Percentiles rank a stretch among this genome's conserved stretches.
phyloP scores from a whole-genome alignment of 495 filamentous ascomycete genomes.

The Xylaria venustula region DNA sequence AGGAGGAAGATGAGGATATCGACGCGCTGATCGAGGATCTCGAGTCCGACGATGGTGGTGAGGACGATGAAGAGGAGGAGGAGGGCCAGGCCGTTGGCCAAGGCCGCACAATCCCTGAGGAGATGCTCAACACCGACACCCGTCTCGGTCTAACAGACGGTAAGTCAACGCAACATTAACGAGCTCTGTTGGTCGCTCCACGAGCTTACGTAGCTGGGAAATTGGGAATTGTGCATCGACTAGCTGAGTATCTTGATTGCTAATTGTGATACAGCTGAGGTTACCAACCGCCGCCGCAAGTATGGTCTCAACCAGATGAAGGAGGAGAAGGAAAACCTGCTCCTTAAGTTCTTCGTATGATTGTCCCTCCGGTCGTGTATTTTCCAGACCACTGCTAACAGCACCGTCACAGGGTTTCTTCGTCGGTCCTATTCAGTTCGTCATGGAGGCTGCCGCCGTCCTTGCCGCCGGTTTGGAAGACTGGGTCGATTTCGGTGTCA shows the following conservation, averaged over 20 bases:
- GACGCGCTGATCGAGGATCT: conserved; percentile 81
- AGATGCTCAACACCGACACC: conserved; percentile 69
- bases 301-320: conserved; percentile 88
- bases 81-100: conserved; percentile 44
- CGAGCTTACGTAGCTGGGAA: too few relatives aligned
- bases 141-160: conserved; percentile 64
- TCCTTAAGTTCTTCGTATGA: conserved; percentile 72
- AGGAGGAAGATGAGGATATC: conserved; percentile 72
- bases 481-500: conserved; percentile 82
- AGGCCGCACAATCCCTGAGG: conserved; percentile 58
- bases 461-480: conserved; percentile 78
- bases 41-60: conserved; percentile 69
- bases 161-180: conserved; percentile 11
- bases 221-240: too few relatives aligned
- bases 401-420: conserved; percentile 56
- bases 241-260: too few relatives aligned
- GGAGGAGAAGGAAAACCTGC: conserved; percentile 81
- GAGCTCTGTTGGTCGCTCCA: neutral
- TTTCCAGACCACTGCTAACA: conserved; percentile 2
- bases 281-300: conserved; percentile 66
- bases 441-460: conserved; percentile 83
- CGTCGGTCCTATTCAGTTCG: conserved; percentile 87
- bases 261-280: conserved; percentile 47
- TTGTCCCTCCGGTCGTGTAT: neutral
- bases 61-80: conserved; percentile 57